These are phyloP conservation scores for Scytalidium sp. DNA, from an alignment of 2,329 filamentous ascomycete species.

Conservation along the genomic window DNA sequence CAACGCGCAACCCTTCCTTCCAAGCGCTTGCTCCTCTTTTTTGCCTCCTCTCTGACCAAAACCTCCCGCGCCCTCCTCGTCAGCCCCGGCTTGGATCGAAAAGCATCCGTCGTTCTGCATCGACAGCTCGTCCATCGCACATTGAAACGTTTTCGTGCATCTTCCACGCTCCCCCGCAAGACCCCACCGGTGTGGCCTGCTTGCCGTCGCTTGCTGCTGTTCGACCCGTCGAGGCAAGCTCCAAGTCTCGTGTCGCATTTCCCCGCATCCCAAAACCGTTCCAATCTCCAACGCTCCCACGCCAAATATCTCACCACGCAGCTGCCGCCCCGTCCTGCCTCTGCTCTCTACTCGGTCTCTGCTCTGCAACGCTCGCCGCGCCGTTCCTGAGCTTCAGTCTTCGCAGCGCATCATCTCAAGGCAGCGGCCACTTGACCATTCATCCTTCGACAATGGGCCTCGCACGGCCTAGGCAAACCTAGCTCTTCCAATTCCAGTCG, in stretches of 20 bases:
- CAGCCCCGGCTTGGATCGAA: neutral
- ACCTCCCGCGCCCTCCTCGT: neutral
- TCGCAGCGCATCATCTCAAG: neutral
- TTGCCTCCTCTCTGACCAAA: neutral
- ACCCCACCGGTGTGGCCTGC: neutral
- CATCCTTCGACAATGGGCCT: conserved; percentile 24
- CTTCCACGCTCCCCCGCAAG: neutral
- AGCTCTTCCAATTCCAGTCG: conserved; percentile 16
- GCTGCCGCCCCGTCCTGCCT: neutral
- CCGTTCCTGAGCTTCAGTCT: neutral
- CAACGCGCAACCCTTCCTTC: conserved; percentile 2
- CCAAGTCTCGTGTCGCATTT: neutral
- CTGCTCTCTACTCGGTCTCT: neutral
- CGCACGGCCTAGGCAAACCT: conserved; percentile 25
- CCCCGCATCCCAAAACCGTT: neutral
- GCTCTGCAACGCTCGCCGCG: neutral
- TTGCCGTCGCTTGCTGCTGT: neutral
- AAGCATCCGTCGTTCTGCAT: neutral
- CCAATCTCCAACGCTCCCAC: neutral
- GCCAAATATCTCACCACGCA: neutral
- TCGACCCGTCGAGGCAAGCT: neutral
- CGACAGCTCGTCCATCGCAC: neutral
- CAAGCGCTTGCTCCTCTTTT: conserved; percentile 10
- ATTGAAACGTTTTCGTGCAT: neutral
- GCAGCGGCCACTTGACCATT: conserved; percentile 12